Percentiles rank a stretch among this genome's conserved stretches.
These are phyloP conservation scores for Candolleomyces efflorescens DNA, from an alignment of 768 basidiomycete species.

Conservation along the genomic window DNA sequence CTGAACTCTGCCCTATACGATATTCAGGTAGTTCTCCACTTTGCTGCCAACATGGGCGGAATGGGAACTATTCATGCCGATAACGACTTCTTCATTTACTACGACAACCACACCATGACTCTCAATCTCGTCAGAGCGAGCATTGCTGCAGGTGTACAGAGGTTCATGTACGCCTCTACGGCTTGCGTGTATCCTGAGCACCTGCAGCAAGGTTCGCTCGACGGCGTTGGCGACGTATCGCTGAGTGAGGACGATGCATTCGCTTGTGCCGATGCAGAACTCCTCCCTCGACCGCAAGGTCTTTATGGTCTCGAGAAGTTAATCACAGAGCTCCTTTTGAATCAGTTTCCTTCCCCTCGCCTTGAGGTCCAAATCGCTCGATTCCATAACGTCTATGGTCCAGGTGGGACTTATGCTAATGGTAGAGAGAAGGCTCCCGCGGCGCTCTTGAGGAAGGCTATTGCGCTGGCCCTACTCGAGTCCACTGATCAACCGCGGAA, in stretches of 20 bases:
- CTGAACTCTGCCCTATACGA: constrained; percentile 34
- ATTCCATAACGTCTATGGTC: constrained; percentile 59
- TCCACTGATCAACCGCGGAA: neutral
- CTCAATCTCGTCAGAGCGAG: constrained; percentile 40
- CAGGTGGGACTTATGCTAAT: constrained; percentile 45
- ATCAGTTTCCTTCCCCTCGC: constrained; percentile 18
- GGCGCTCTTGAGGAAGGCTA: constrained; percentile 50
- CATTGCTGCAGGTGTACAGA: constrained; percentile 30
- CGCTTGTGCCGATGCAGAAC: constrained; percentile 14
- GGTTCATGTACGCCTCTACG: constrained; percentile 53
- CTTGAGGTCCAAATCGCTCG: constrained; percentile 45
- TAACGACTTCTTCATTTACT: constrained; percentile 48
- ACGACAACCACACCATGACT: constrained; percentile 47
- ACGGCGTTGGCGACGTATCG: constrained; percentile 21
- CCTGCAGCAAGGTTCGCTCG: constrained; percentile 27
- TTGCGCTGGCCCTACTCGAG: constrained; percentile 25
- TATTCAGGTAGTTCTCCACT: constrained; percentile 46
- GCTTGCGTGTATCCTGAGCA: constrained; percentile 53
- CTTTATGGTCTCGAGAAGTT: constrained; percentile 61
- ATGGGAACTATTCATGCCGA: constrained; percentile 56
- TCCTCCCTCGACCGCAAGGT: constrained; percentile 43
- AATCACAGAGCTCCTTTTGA: constrained; percentile 41
- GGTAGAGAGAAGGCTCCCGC: constrained; percentile 60
- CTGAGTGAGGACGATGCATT: constrained; percentile 46
- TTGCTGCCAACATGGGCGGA: constrained; percentile 61